Conservation (phyloP, 331 rosid genomes). For the Pyracantha coccinea region DNA sequence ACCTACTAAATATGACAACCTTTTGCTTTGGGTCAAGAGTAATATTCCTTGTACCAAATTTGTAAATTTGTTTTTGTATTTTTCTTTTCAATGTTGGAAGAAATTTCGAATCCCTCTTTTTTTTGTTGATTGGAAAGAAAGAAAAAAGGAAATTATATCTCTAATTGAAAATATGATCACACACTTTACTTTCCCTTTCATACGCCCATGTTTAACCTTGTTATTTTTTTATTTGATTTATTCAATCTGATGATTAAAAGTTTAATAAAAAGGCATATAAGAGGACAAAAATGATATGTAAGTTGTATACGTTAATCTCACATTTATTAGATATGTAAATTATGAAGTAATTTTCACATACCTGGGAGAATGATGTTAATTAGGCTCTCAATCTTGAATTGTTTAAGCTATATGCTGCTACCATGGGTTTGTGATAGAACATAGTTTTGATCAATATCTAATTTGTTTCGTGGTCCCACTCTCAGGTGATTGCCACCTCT, state of each 20-base stretch:
- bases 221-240: too few relatives aligned
- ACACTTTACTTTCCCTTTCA: too few relatives aligned
- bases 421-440: not conserved
- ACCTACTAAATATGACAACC: not conserved
- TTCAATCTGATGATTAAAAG: not conserved
- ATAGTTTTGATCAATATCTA: not conserved
- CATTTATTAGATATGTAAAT: not conserved
- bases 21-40: not conserved
- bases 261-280: too few relatives aligned
- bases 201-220: too few relatives aligned
- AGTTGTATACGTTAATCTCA: not conserved
- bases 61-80: not conserved
- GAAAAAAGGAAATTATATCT: too few relatives aligned
- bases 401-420: not conserved
- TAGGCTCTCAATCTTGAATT: too few relatives aligned
- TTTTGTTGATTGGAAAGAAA: too few relatives aligned
- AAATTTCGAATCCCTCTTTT: not conserved
- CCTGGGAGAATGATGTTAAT: not conserved
- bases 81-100: not conserved
- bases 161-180: too few relatives aligned
- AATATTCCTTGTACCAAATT: too few relatives aligned
- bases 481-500: slow-evolving; percentile 5
- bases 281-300: too few relatives aligned
- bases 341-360: not conserved
- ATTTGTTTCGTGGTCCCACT: slow-evolving; percentile 1